These are phyloP conservation scores for Cyathus striatus DNA, from an alignment of 768 basidiomycete genomes.

Conservation along the genomic window DNA sequence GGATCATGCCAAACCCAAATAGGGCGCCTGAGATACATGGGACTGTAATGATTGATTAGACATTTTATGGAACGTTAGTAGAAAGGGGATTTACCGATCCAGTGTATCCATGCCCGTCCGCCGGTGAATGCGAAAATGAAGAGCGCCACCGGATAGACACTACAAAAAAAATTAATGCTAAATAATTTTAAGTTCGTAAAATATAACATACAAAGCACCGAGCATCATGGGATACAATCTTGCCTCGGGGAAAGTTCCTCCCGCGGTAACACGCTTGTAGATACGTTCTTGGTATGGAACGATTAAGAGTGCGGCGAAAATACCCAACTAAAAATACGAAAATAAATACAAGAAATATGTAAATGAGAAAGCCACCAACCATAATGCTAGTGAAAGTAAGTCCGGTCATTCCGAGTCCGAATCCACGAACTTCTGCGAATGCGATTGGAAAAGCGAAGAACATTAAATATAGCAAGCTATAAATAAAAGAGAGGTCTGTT, in stretches of 20 bases:
- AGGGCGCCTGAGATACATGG: slow-evolving; percentile 31
- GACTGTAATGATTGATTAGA: slow-evolving; percentile 8
- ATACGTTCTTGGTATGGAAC: slow-evolving; percentile 28
- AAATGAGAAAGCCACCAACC: slow-evolving; percentile 19
- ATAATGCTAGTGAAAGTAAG: slow-evolving; percentile 40
- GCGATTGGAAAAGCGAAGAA: slow-evolving; percentile 43
- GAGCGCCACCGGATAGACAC: slow-evolving; percentile 30
- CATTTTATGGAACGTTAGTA: background rate
- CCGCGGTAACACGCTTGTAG: slow-evolving; percentile 22
- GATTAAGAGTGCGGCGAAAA: slow-evolving; percentile 20
- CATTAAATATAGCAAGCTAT: slow-evolving; percentile 35
- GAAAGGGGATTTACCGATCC: slow-evolving; percentile 17
- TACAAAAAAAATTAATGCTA: slow-evolving; percentile 9
- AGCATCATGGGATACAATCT: slow-evolving; percentile 36
- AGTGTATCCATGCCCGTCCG: slow-evolving; percentile 31
- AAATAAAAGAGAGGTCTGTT: slow-evolving; percentile 32
- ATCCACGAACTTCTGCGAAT: slow-evolving; percentile 33
- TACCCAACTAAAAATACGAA: slow-evolving; percentile 21
- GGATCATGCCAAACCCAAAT: slow-evolving; percentile 36
- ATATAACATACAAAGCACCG: slow-evolving; percentile 25
- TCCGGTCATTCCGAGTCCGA: slow-evolving; percentile 32
- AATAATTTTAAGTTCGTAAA: background rate
- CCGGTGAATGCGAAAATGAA: slow-evolving; percentile 43
- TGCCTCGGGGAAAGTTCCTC: slow-evolving; percentile 37
- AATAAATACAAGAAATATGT: background rate